These are phyloP conservation scores for Singerocomus rubriflavus DNA, from an alignment of 1,284 basidiomycete species.

Conservation along the genomic window DNA sequence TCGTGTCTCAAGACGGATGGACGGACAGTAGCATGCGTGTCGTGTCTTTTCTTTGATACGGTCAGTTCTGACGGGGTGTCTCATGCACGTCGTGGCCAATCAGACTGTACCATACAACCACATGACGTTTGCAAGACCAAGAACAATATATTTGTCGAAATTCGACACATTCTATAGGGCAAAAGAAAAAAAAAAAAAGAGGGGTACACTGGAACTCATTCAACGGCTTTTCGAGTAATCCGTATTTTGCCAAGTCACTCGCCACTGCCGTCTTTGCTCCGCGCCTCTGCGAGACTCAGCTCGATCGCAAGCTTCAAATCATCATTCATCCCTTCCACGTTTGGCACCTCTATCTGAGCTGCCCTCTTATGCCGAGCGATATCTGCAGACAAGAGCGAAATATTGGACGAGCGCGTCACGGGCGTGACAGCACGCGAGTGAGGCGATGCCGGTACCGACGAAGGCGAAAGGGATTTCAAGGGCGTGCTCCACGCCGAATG, in stretches of 20 bases:
- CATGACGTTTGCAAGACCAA: background rate
- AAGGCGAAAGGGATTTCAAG: constrained; percentile 17
- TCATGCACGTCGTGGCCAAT: too few species aligned
- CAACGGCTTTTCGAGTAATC: background rate
- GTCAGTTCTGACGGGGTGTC: too few species aligned
- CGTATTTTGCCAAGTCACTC: constrained; percentile 10
- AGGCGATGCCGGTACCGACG: constrained; percentile 17
- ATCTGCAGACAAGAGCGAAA: constrained; percentile 17
- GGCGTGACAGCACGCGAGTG: constrained; percentile 9
- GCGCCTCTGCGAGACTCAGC: constrained; percentile 56
- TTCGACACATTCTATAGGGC: background rate
- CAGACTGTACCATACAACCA: too few species aligned
- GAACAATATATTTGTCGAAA: background rate
- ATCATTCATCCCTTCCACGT: constrained; percentile 43
- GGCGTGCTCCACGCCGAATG: constrained; percentile 31
- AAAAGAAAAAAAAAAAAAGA: too few species aligned
- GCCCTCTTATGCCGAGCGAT: constrained; percentile 5
- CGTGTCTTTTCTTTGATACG: too few species aligned
- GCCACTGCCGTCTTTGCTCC: constrained; percentile 35
- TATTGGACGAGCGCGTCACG: constrained; percentile 2
- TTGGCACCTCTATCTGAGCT: background rate
- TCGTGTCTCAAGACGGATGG: too few species aligned
- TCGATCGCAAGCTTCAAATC: constrained; percentile 54
- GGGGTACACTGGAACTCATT: too few species aligned
- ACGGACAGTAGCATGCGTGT: too few species aligned